Evolutionary conservation across 139 green algal species (phyloP).

Genomic region (Edaphochlamys debaryana): DNA sequence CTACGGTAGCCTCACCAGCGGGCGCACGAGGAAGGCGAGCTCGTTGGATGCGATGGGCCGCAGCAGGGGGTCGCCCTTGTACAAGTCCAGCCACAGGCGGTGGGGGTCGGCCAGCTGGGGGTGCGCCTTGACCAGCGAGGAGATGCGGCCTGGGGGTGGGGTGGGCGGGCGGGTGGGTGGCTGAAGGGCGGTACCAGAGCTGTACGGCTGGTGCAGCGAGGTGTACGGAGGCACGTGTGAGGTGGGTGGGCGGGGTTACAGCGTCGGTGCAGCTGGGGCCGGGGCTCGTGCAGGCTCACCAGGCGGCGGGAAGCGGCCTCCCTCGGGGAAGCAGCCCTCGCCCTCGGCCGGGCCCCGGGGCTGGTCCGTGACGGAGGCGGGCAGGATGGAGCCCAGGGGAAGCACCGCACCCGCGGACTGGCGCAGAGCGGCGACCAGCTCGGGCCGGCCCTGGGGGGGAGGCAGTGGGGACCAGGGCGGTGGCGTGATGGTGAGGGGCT

Average conservation of each 20-base stretch:
- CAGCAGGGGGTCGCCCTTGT: constrained; percentile 81
- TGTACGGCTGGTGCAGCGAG: too few relatives aligned
- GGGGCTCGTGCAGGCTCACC: neutral
- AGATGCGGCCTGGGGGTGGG: neutral
- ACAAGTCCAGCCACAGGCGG: constrained; percentile 42
- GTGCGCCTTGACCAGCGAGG: neutral
- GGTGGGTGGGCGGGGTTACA: too few relatives aligned
- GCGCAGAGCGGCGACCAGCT: constrained; percentile 37
- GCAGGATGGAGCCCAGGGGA: constrained; percentile 42
- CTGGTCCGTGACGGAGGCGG: constrained; percentile 6
- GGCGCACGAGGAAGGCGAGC: constrained; percentile 72
- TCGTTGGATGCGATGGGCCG: constrained; percentile 83
- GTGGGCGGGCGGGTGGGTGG: neutral
- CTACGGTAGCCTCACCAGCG: constrained; percentile 78
- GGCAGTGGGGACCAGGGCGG: neutral
- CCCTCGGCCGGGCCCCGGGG: neutral
- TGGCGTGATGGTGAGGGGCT: too few relatives aligned
- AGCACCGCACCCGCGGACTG: constrained; percentile 43
- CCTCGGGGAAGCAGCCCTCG: constrained; percentile 1
- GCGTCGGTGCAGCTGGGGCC: too few relatives aligned
- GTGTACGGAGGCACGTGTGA: too few relatives aligned
- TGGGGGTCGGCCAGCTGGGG: constrained; percentile 12
- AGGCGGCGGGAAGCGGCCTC: constrained; percentile 7
- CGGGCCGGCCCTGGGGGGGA: neutral
- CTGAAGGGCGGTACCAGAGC: neutral